phyloP scores from a whole-genome alignment of 73 alveolate species.

The Symbiodinium pilosum region DNA sequence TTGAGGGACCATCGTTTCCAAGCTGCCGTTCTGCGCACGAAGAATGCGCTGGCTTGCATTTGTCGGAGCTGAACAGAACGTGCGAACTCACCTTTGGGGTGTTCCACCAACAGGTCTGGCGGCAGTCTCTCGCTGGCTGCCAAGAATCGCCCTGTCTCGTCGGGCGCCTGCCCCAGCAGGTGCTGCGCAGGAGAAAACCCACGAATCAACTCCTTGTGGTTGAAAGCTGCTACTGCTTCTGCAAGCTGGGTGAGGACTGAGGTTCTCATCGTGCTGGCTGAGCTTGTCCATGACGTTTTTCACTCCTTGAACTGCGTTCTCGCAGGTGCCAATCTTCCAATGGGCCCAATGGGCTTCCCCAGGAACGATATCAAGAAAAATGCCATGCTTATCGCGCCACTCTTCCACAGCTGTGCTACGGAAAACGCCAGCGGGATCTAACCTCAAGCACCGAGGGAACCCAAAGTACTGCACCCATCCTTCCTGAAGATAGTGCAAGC shows the following conservation, averaged over 20 bases:
- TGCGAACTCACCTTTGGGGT: background rate
- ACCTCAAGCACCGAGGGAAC: background rate
- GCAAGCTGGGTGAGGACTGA: background rate
- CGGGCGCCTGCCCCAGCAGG: background rate
- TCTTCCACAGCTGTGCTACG: background rate
- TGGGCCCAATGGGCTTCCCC: background rate
- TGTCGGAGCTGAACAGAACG: no score
- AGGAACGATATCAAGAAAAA: background rate
- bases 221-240: background rate
- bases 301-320: background rate
- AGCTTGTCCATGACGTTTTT: background rate
- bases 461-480: background rate
- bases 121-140: background rate
- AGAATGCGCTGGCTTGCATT: no score
- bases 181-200: background rate
- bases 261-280: background rate
- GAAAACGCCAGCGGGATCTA: background rate
- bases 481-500: background rate
- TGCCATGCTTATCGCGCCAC: background rate
- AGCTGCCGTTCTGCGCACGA: no score
- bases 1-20: no score
- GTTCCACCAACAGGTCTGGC: background rate
- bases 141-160: constrained; percentile 13
- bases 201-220: background rate
- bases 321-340: background rate